phyloP scores from a whole-genome alignment of 2,329 filamentous ascomycete genomes.

The Fusarium longipes region DNA sequence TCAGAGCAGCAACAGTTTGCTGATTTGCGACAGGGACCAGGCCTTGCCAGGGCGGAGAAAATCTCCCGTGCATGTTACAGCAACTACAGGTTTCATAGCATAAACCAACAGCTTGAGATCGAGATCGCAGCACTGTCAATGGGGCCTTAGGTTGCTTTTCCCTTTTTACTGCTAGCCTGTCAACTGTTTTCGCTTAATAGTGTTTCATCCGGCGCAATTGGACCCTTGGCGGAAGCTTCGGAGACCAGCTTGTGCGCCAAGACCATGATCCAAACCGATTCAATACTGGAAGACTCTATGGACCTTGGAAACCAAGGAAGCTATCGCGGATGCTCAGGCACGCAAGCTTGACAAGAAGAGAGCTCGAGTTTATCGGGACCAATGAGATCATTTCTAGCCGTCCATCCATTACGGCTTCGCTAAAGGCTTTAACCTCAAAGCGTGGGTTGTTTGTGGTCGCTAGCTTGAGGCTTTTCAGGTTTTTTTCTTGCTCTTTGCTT shows the following conservation, averaged over 20 bases:
- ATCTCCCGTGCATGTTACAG: conserved; percentile 14
- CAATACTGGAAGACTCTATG: conserved; percentile 35
- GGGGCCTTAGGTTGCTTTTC: background rate
- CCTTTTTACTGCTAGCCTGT: background rate
- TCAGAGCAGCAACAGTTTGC: conserved; percentile 6
- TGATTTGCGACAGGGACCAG: conserved; percentile 29
- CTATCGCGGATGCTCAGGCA: conserved; percentile 31
- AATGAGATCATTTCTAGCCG: conserved; percentile 19
- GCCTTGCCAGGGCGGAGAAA: conserved; percentile 7
- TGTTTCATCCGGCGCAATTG: conserved; percentile 15
- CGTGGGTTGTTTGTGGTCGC: background rate
- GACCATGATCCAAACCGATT: background rate
- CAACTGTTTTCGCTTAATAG: conserved; percentile 5
- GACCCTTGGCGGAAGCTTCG: conserved; percentile 42
- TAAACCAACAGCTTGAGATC: conserved; percentile 28
- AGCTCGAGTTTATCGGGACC: conserved; percentile 6
- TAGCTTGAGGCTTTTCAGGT: conserved; percentile 32
- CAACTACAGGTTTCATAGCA: conserved; percentile 23
- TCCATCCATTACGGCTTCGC: conserved; percentile 10
- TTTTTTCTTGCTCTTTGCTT: conserved; percentile 1
- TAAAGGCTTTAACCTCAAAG: conserved; percentile 17
- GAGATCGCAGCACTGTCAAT: conserved; percentile 30
- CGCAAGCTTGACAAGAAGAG: conserved; percentile 12
- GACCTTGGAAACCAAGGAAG: conserved; percentile 40
- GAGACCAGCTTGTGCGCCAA: conserved; percentile 30